Evolutionary conservation across 306 rosid species (phyloP).

Genomic region (Lathyrus oleraceus): DNA sequence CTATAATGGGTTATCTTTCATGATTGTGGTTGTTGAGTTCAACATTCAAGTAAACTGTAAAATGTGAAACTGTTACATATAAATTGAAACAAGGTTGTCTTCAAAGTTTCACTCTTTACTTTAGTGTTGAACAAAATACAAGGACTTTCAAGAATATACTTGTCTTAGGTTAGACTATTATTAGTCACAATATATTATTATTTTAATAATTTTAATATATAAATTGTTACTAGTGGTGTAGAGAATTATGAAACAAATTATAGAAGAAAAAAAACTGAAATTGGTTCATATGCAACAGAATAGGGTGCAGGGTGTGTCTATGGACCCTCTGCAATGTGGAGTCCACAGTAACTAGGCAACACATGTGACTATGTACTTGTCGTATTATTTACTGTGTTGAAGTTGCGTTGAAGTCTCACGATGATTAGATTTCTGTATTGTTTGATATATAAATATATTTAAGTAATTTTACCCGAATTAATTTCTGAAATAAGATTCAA

Average conservation of each 20-base stretch:
- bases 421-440: no score
- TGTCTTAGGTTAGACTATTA: neutral
- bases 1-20: neutral
- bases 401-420: no score
- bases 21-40: conserved; percentile 24
- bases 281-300: conserved; percentile 30
- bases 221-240: neutral
- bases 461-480: no score
- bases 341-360: conserved; percentile 22
- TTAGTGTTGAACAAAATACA: neutral
- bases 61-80: neutral
- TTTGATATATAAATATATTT: no score
- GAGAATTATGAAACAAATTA: neutral
- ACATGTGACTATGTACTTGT: conserved; percentile 30
- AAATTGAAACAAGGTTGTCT: conserved; percentile 4
- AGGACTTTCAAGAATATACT: neutral
- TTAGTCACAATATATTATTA: neutral
- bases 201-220: neutral
- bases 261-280: neutral
- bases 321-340: conserved; percentile 33
- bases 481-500: no score
- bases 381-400: no score
- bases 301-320: conserved; percentile 22
- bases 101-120: neutral
- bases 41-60: neutral